Evolutionary conservation across 1,284 basidiomycete genomes (phyloP).

Genomic region (Ustanciosporium gigantosporum): DNA sequence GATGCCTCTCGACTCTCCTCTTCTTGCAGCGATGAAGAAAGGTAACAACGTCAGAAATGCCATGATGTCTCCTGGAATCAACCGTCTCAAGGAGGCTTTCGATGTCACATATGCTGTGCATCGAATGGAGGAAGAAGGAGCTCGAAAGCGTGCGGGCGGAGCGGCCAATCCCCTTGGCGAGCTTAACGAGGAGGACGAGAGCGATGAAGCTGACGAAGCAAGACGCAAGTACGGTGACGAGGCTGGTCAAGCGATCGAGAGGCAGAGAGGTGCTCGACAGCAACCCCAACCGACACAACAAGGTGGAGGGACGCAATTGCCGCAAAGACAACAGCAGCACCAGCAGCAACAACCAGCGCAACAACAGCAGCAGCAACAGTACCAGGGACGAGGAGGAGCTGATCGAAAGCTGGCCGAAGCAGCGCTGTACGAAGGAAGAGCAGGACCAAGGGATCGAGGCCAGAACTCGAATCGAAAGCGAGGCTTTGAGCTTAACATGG

Average conservation of each 20-base stretch:
- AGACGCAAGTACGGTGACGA: constrained; percentile 57
- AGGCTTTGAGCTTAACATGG: constrained; percentile 56
- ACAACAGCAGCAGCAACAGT: constrained; percentile 37
- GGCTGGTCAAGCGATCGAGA: constrained; percentile 55
- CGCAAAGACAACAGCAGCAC: constrained; percentile 35
- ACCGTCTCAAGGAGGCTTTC: constrained; percentile 88
- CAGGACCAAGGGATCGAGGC: constrained; percentile 50
- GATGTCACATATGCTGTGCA: constrained; percentile 99
- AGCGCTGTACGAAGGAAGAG: constrained; percentile 52
- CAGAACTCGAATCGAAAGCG: constrained; percentile 32
- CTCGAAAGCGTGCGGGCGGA: constrained; percentile 66
- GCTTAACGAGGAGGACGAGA: constrained; percentile 84
- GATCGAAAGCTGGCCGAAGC: constrained; percentile 61
- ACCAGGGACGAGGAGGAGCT: constrained; percentile 53
- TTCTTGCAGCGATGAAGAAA: constrained; percentile 74
- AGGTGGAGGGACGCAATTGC: constrained; percentile 20
- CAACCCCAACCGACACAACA: constrained; percentile 41
- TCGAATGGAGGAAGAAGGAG: constrained; percentile 97
- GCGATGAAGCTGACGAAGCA: constrained; percentile 61
- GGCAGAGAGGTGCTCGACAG: constrained; percentile 38
- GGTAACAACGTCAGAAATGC: constrained; percentile 63
- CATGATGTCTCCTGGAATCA: constrained; percentile 84
- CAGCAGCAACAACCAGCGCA: constrained; percentile 30
- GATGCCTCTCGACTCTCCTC: constrained; percentile 83
- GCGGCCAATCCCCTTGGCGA: constrained; percentile 66